A percentile compares a stretch with the other conserved stretches of the same genome.
Conservation (phyloP, 768 basidiomycete species). For the Psilocybe azurescens region DNA sequence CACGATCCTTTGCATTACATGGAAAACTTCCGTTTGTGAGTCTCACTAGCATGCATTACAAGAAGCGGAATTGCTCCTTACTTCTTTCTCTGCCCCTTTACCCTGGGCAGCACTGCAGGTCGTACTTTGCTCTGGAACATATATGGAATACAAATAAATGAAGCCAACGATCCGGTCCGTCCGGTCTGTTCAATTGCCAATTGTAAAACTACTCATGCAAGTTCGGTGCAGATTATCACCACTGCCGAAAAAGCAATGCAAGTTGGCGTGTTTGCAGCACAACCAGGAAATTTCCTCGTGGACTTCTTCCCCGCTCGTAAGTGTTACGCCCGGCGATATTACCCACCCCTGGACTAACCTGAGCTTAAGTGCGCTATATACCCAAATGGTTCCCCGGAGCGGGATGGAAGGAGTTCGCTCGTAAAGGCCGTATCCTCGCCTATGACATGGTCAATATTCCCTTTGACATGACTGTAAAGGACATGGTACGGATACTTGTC, state of each 20-base stretch:
- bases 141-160: constrained; percentile 32
- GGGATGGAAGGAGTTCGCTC: constrained; percentile 45
- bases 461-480: constrained; percentile 36
- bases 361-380: constrained; percentile 26
- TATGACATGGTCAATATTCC: constrained; percentile 43
- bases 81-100: not conserved
- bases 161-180: constrained; percentile 26
- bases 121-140: constrained; percentile 26
- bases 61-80: not conserved
- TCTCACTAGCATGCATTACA: not conserved
- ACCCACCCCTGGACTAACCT: not conserved
- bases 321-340: not conserved
- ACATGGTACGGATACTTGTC: constrained; percentile 32
- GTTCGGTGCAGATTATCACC: constrained; percentile 26
- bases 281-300: constrained; percentile 36
- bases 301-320: constrained; percentile 29
- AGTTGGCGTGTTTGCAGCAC: constrained; percentile 23
- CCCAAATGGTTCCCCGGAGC: constrained; percentile 51
- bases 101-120: constrained; percentile 26
- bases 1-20: constrained; percentile 28
- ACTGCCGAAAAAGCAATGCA: constrained; percentile 28
- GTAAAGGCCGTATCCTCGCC: constrained; percentile 33
- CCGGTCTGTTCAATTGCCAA: not conserved
- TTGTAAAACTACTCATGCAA: not conserved
- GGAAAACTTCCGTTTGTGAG: constrained; percentile 33